Conservation (phyloP, 2,329 filamentous ascomycete species). For the Alternaria rosae region DNA sequence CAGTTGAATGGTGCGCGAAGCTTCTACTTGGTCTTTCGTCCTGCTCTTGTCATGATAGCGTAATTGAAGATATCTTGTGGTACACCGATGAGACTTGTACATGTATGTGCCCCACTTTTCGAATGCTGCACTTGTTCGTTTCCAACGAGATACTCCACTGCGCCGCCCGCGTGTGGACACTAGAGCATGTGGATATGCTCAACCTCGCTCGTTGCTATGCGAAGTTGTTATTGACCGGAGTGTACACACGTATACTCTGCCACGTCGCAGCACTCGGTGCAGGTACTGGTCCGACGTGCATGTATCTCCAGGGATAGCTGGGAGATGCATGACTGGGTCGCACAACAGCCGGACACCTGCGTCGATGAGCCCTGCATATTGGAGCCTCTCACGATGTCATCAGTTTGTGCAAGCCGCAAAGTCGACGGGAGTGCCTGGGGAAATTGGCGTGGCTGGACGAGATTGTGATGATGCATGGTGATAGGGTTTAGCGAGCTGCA, state of each 20-base stretch:
- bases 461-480: constrained; percentile 25
- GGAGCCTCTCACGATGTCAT: neutral
- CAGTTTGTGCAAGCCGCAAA: neutral
- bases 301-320: neutral
- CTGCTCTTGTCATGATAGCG: neutral
- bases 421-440: neutral
- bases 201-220: neutral
- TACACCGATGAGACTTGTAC: neutral
- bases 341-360: constrained; percentile 12
- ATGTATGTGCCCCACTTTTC: neutral
- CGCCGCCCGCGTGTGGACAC: neutral
- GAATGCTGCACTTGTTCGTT: neutral
- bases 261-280: constrained; percentile 9
- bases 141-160: neutral
- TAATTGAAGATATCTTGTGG: neutral
- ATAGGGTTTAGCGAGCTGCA: constrained; percentile 18
- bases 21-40: neutral
- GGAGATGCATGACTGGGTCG: constrained; percentile 8
- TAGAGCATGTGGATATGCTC: neutral
- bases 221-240: constrained; percentile 4
- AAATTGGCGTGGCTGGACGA: constrained; percentile 8
- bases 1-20: neutral
- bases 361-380: neutral
- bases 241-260: constrained; percentile 7
- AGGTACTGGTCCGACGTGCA: constrained; percentile 5